These are phyloP conservation scores for Spinellus fusiger DNA, from an alignment of 192 early-diverging fungal species.

Conservation along the genomic window DNA sequence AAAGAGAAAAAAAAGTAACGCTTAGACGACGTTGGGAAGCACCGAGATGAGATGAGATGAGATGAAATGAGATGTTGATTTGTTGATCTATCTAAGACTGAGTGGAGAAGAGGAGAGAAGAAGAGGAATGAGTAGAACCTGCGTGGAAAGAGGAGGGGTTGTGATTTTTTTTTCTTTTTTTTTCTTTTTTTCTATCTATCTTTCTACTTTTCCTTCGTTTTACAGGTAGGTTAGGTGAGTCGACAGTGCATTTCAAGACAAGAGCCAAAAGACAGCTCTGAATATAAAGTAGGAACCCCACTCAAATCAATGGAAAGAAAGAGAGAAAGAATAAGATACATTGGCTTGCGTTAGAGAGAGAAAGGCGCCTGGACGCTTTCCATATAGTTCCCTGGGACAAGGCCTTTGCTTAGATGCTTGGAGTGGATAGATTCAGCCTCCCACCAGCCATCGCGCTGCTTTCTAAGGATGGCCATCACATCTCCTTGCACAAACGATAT, in stretches of 20 bases:
- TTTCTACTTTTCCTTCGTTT: too few species aligned
- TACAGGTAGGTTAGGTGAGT: too few species aligned
- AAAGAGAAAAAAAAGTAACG: neutral
- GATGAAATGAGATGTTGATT: neutral
- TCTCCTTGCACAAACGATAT: neutral
- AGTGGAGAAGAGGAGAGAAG: neutral
- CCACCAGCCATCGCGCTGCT: conserved; percentile 19
- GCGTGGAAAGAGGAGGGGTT: neutral
- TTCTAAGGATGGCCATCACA: conserved; percentile 4
- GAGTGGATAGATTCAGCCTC: conserved; percentile 4
- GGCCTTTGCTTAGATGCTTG: conserved; percentile 2
- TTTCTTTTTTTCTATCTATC: too few species aligned
- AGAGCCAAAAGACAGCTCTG: too few species aligned
- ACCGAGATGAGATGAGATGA: too few species aligned
- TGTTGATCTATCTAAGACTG: too few species aligned
- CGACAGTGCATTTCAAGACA: too few species aligned
- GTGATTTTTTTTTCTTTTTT: neutral
- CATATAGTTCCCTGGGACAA: conserved; percentile 22
- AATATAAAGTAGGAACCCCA: too few species aligned
- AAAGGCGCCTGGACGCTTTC: neutral
- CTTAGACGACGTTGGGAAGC: neutral
- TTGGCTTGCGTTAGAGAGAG: too few species aligned
- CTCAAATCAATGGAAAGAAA: too few species aligned
- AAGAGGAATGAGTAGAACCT: neutral
- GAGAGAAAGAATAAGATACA: neutral